Base-by-base conservation (phyloP, 148 eudicot genomes). In the Silene latifolia region DNA sequence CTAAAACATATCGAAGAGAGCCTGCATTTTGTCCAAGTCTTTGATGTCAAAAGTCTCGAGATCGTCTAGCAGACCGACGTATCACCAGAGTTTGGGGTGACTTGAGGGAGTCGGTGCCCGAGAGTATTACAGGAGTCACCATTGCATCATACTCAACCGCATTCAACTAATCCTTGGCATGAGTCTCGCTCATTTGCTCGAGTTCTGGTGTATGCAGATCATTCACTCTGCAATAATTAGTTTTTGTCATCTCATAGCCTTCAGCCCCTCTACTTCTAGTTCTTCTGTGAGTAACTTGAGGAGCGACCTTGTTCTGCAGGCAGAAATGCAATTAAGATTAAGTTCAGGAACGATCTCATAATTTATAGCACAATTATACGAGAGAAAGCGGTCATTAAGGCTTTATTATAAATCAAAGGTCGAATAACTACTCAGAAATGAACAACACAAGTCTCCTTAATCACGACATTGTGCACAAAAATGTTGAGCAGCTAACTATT, bases 31-130 rank as follows among this genome's bases (percentile, higher is more conserved):
- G n/a, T n/a, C n/a, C n/a, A n/a, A n/a, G n/a, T n/a, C n/a, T n/a
- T 85, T 87, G 80, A 88, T 73, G 71, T 95, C 98, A 7, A 95
- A 80, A 78, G n/a, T 95, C 99, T 19, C 97, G 85, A 19, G 99
- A 95, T 32, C 90, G 87, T 76, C 97, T 89, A 4, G 86, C 82
- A 72, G 99, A 95, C 73, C 97, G 69, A 81, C 83, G 89, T 84
- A 94, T 88, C 42, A 83, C 79, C 66, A 86, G 25, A 11, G 85
- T 74, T 69, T 85, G 91, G 47, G 91, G 89, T 58, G 78, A 64
- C 42, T 88, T 93, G 2, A 78, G 75, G 74, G 67, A 75, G 44
- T 91, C 93, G 6, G 84, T 47, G 56, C 78, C 86, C 2, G 88
- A 77, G 20, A 79, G 42, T 13, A 89, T 76, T 46, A 84, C 84